Base-by-base conservation (phyloP, 768 basidiomycete species). In the Phaeotremella skinneri region DNA sequence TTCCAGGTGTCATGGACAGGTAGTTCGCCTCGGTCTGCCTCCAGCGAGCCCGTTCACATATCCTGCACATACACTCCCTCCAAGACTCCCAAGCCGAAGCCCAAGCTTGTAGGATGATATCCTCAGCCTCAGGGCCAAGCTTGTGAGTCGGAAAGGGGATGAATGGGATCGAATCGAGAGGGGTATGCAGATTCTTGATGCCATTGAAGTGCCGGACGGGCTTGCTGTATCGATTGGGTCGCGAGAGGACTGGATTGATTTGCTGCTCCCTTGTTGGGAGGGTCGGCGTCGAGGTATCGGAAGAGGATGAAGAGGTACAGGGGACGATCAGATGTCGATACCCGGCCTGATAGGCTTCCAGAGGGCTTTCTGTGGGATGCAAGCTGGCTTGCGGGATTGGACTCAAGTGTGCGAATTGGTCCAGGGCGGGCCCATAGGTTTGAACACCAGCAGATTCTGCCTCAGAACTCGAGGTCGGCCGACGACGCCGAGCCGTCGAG, bases 41-140 rank as follows among this genome's bases (percentile, higher is more conserved):
- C 6, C 23, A n/a, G 32, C 34, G 41, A 14, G 31, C 47, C 32
- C 60, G 52, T 49, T 56, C 55, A 41, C 60, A 61, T 29, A 61
- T 56, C 21, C n/a, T 48, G 39, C 60, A 61, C 14, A 26, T 34
- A 52, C 60, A 61, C 20, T 23, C 25, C 26, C 60, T 61, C 27
- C 55, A 49, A 1, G 37, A 21, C 17, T 21, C 26, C 26, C 50
- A 21, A 11, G 32, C 13, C 5, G 52, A 41, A 14, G 37, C 52
- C 37, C 48, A 61, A 2, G 21, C 21, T 3, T 56, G 26, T 16
- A 47, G 9, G 2, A 61, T 17, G 0, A 39, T 48, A 1, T 16
- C 13, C 13, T 45, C 11, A 7, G 55, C 31, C 4, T 27, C 29
- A 23, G 30, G 17, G 7, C 58, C 58, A 2, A 59, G 21, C 48